phyloP scores from a whole-genome alignment of 768 basidiomycete genomes.

The Lactifluus volemus region DNA sequence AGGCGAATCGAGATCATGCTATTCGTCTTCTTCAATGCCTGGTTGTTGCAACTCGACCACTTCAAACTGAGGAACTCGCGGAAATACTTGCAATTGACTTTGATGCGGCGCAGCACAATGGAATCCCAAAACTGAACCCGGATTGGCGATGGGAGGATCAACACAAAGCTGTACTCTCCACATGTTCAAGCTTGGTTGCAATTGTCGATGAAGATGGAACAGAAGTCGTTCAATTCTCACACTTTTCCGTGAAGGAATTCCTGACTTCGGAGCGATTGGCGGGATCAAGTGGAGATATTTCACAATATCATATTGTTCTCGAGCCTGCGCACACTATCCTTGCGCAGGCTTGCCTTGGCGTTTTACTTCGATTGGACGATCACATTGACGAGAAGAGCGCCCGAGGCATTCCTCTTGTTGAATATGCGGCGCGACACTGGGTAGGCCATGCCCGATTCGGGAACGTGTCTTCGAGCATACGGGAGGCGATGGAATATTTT shows the following conservation, averaged over 20 bases:
- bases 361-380: slow-evolving; percentile 1
- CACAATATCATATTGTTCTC: neutral
- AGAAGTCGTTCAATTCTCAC: slow-evolving; percentile 1
- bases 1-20: neutral
- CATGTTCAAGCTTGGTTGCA: slow-evolving; percentile 1
- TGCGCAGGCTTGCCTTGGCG: neutral
- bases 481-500: neutral
- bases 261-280: neutral
- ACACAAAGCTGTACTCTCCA: neutral
- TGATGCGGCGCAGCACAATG: neutral
- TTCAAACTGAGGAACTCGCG: neutral
- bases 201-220: neutral
- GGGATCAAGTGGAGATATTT: neutral
- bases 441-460: neutral
- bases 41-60: neutral
- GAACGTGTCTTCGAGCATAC: neutral
- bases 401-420: neutral
- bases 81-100: slow-evolving; percentile 11
- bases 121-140: neutral
- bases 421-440: neutral
- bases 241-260: slow-evolving; percentile 6
- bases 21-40: neutral
- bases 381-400: neutral
- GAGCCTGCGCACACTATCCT: neutral
- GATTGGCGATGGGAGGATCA: slow-evolving; percentile 1